phyloP scores from a whole-genome alignment of 352 stramenopile species.

The Phytophthora tubulina region DNA sequence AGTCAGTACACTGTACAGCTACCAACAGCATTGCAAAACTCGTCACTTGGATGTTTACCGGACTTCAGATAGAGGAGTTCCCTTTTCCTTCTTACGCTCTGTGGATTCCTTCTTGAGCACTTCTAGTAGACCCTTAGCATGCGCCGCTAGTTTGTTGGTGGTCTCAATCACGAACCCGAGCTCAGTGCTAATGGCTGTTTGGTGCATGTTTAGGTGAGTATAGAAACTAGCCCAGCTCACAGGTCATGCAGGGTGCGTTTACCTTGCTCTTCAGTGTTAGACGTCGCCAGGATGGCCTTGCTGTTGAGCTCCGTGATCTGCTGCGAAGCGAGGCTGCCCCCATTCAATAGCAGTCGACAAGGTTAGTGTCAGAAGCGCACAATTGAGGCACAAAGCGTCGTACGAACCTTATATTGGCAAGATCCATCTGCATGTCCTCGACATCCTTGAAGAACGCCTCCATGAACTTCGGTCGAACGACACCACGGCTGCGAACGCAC shows the following conservation, averaged over 20 bases:
- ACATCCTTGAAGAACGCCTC: slow-evolving; percentile 96
- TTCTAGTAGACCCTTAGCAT: slow-evolving; percentile 89
- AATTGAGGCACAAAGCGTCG: background rate
- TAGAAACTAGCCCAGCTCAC: background rate
- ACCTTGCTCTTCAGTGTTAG: slow-evolving; percentile 91
- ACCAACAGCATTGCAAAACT: background rate
- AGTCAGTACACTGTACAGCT: slow-evolving; percentile 7
- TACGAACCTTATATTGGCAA: slow-evolving; percentile 87
- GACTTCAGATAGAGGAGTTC: slow-evolving; percentile 73
- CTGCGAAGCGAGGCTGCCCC: slow-evolving; percentile 82
- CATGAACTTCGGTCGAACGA: slow-evolving; percentile 91
- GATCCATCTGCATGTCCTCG: slow-evolving; percentile 94
- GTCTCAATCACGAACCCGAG: slow-evolving; percentile 92
- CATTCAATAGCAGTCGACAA: background rate
- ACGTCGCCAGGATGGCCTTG: slow-evolving; percentile 93
- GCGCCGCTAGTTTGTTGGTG: slow-evolving; percentile 93
- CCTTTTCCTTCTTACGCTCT: slow-evolving; percentile 93
- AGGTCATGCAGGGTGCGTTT: background rate
- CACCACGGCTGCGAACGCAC: slow-evolving; percentile 43
- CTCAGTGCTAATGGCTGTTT: slow-evolving; percentile 88
- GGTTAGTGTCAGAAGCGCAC: background rate
- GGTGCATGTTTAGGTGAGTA: background rate
- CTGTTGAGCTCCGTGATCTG: slow-evolving; percentile 95
- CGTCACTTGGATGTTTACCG: slow-evolving; percentile 32
- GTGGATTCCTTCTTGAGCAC: slow-evolving; percentile 95